These are phyloP conservation scores for Cryptococcus floricola DNA, from an alignment of 1,284 basidiomycete species.

Conservation along the genomic window DNA sequence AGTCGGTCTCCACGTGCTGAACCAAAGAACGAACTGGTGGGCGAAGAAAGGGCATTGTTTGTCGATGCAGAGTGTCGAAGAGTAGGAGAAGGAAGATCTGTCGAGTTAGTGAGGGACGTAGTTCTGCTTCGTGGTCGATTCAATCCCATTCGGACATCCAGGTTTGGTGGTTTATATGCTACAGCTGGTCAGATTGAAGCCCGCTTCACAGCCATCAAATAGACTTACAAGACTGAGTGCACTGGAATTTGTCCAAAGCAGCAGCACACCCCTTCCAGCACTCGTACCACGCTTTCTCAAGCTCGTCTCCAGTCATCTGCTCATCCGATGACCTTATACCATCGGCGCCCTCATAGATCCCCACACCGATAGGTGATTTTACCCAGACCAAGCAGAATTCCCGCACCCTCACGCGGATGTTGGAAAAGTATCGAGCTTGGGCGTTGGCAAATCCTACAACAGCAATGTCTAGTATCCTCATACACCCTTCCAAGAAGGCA, in stretches of 20 bases:
- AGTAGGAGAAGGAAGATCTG: conserved; percentile 7
- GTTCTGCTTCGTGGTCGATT: not conserved
- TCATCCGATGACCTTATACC: not conserved
- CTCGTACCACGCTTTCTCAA: conserved; percentile 31
- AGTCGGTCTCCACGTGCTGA: conserved; percentile 14
- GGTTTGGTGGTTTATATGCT: conserved; percentile 20
- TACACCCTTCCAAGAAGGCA: conserved; percentile 42
- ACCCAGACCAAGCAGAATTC: conserved; percentile 27
- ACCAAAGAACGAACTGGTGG: not conserved
- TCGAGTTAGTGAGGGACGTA: not conserved
- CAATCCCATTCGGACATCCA: not conserved
- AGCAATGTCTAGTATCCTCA: conserved; percentile 42
- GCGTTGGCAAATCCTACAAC: conserved; percentile 35
- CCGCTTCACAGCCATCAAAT: not conserved
- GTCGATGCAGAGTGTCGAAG: conserved; percentile 16
- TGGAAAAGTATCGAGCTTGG: conserved; percentile 35
- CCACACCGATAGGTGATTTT: conserved; percentile 1
- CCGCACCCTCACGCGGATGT: conserved; percentile 21
- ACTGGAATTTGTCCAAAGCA: conserved; percentile 35
- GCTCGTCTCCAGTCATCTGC: conserved; percentile 11
- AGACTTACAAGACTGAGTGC: conserved; percentile 26
- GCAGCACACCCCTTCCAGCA: conserved; percentile 32
- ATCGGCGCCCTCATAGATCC: not conserved
- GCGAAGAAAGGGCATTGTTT: conserved; percentile 1
- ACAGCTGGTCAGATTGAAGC: conserved; percentile 11